Conservation (phyloP, 768 basidiomycete genomes). For the Russula sp. region DNA sequence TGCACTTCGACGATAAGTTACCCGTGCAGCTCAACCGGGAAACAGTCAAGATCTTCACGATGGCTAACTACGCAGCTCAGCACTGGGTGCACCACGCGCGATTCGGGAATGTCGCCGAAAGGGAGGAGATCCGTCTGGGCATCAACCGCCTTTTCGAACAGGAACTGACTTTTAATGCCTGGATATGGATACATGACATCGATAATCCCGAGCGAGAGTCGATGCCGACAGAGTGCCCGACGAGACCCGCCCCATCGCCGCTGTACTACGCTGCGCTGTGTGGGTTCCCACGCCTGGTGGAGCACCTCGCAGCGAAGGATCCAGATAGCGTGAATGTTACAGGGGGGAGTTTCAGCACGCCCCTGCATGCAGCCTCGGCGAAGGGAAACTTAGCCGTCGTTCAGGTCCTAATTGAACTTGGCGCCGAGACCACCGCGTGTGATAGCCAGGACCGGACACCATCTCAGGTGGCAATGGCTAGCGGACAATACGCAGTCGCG, state of each 20-base stretch:
- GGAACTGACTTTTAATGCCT: conserved; percentile 1
- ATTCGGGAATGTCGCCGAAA: neutral
- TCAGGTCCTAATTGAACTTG: neutral
- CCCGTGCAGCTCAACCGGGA: conserved; percentile 2
- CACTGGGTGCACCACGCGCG: conserved; percentile 10
- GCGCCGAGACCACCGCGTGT: neutral
- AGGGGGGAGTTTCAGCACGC: neutral
- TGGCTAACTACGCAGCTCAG: conserved; percentile 10
- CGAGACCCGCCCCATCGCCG: neutral
- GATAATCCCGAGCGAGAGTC: conserved; percentile 7
- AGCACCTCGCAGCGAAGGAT: conserved; percentile 3
- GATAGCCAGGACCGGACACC: conserved; percentile 5
- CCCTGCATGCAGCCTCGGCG: conserved; percentile 6
- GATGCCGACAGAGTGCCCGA: conserved; percentile 4
- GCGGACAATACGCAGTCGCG: conserved; percentile 3
- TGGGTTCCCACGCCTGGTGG: conserved; percentile 8
- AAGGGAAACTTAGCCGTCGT: conserved; percentile 6
- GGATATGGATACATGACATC: conserved; percentile 16
- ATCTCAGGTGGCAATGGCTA: conserved; percentile 10
- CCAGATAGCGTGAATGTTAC: neutral
- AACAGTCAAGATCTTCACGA: conserved; percentile 14
- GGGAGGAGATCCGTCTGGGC: conserved; percentile 10
- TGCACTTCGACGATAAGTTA: conserved; percentile 13
- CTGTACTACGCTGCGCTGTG: conserved; percentile 15
- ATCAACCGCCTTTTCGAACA: conserved; percentile 15